Evolutionary conservation across 192 early-diverging fungal species (phyloP).

Genomic region (Mortierella antarctica): DNA sequence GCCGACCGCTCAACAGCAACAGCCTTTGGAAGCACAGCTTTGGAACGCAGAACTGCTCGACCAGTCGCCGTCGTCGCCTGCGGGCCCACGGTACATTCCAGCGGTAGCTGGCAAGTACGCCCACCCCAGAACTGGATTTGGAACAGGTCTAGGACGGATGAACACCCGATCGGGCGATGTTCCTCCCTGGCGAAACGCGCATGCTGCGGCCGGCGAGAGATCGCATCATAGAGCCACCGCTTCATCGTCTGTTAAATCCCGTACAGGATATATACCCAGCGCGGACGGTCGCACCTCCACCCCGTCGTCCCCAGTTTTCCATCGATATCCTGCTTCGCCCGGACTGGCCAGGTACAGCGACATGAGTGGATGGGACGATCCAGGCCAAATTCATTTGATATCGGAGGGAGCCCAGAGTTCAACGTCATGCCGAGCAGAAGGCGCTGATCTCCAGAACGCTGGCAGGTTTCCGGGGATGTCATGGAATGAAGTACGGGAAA

Average conservation of each 20-base stretch:
- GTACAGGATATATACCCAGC: slow-evolving; percentile 5
- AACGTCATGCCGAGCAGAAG: too few species aligned
- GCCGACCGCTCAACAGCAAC: background rate
- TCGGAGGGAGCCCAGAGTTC: too few species aligned
- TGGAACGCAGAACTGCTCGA: slow-evolving; percentile 36
- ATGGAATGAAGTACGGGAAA: background rate
- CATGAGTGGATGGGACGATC: too few species aligned
- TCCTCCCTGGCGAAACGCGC: too few species aligned
- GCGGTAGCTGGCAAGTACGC: slow-evolving; percentile 30
- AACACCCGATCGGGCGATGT: slow-evolving; percentile 1
- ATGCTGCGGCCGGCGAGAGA: background rate
- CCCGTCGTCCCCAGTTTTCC: background rate
- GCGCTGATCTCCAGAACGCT: too few species aligned
- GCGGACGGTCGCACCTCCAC: background rate
- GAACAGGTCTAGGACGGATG: background rate
- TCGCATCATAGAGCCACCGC: background rate
- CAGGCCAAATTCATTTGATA: too few species aligned
- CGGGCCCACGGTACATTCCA: slow-evolving; percentile 35
- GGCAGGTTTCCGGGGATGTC: background rate
- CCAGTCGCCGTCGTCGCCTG: slow-evolving; percentile 29
- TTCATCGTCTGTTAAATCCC: background rate
- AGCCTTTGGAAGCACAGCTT: slow-evolving; percentile 29
- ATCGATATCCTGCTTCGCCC: too few species aligned
- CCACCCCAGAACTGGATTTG: background rate
- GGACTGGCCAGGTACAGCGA: too few species aligned